Conservation (phyloP, 129 eudicot genomes). For the Escallonia herrerae region DNA sequence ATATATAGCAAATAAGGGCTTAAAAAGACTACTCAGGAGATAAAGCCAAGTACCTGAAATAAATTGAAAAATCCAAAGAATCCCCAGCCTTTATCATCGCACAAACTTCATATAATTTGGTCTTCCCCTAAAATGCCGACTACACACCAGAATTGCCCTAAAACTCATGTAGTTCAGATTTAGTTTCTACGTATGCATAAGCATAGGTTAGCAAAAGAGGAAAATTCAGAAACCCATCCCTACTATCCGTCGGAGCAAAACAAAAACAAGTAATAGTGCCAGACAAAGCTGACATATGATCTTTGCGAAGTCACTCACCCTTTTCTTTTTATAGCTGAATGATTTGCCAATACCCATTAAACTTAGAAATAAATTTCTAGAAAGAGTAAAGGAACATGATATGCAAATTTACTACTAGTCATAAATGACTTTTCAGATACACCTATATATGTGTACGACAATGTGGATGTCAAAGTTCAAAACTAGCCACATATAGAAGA, state of each 20-base stretch:
- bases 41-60: background rate
- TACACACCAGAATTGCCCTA: too few relatives aligned
- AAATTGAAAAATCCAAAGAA: background rate
- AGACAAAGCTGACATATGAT: constrained; percentile 32
- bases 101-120: too few relatives aligned
- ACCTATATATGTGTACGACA: background rate
- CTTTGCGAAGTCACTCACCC: constrained; percentile 14
- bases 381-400: constrained; percentile 8
- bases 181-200: too few relatives aligned
- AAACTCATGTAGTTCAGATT: too few relatives aligned
- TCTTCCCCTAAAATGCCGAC: too few relatives aligned
- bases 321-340: background rate
- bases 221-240: background rate
- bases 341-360: constrained; percentile 16
- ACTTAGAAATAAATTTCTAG: background rate
- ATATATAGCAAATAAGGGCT: background rate
- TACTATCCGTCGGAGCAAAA: constrained; percentile 4
- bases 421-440: constrained; percentile 5
- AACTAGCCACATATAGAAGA: constrained; percentile 3
- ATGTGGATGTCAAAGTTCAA: background rate
- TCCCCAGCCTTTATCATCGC: too few relatives aligned
- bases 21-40: background rate
- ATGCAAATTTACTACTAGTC: constrained; percentile 21
- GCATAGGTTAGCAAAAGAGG: background rate
- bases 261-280: constrained; percentile 11